These are phyloP conservation scores for Ostreobium quekettii DNA, from an alignment of 139 green algal species.

Conservation along the genomic window DNA sequence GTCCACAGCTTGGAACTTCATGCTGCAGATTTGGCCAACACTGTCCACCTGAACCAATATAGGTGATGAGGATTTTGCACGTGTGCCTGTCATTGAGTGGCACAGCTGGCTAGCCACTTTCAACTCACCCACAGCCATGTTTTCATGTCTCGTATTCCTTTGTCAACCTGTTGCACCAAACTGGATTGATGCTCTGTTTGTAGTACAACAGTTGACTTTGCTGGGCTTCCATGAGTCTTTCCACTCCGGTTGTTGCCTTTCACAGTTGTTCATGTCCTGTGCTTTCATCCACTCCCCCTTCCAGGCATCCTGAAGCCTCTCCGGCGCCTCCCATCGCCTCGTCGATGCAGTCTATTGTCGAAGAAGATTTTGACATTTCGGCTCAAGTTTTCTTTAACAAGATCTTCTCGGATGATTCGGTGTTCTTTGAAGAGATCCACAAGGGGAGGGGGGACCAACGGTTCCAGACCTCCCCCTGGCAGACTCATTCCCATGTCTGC, in stretches of 20 bases:
- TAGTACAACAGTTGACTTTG: background rate
- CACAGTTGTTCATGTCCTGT: background rate
- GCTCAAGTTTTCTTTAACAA: slow-evolving; percentile 6
- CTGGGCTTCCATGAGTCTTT: background rate
- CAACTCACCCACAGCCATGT: too few species aligned
- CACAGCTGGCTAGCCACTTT: too few species aligned
- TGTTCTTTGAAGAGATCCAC: slow-evolving; percentile 12
- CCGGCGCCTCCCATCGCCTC: background rate
- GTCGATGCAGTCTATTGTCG: background rate
- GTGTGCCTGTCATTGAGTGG: too few species aligned
- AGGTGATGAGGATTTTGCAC: too few species aligned
- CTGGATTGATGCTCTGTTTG: too few species aligned
- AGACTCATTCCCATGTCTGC: background rate
- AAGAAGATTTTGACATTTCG: slow-evolving; percentile 1
- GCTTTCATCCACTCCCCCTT: background rate
- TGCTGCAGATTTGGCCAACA: too few species aligned
- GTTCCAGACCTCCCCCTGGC: background rate
- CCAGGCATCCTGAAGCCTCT: background rate
- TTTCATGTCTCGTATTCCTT: too few species aligned
- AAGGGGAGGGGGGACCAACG: background rate
- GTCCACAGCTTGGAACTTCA: too few species aligned
- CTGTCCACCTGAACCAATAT: too few species aligned
- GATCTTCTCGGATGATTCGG: slow-evolving; percentile 4
- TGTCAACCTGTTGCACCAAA: too few species aligned
- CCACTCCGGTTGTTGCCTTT: background rate